Evolutionary conservation across 176 grass and related monocot species (phyloP), one percentile per base, ranked within the genome.

Genomic region (Cenchrus americanus): DNA sequence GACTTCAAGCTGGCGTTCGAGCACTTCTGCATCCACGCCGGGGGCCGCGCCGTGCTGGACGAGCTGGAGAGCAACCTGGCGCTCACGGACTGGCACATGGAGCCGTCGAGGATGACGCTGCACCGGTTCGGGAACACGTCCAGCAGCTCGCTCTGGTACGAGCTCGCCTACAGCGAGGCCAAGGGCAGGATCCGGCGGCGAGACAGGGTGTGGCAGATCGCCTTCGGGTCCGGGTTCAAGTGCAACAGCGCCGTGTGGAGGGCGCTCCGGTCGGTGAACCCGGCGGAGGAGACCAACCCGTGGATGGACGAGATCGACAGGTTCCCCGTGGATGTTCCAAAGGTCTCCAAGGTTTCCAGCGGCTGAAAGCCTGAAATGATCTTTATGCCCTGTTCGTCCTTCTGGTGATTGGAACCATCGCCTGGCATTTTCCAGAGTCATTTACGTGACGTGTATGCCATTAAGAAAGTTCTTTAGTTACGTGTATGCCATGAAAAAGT

Each of bases 11-110:
- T 96, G 5, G 94, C 94, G 41, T 96, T 96, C 27, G 94, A 96
- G 77, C 94, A 96, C 76, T 97, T 97, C 78, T 97, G 94, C 78
- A 97, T 97, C 72, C 94, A 97, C 75, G 94, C 91, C 8, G 94
- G 94, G 10, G 91, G 94, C 1, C 77, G 94, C 2, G 91, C 94
- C 18, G 94, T 97, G 46, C 84, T 97, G 19, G 94, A 97, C 69
- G 94, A 97, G 81, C 75, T 97, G 26, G 89, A 97, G 82, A 92
- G 86, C 84, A 97, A 97, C 70, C 83, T 97, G 77, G 42, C 84
- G 53, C 90, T 97, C 50, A 77, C 86, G 4, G 90, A 89, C 37
- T 97, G 92, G 94, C 90, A 97, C 77, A 97, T 97, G 94, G 94
- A 97, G 76, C 94, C 94, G 9, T 97, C 94, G 0, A 18, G 94